phyloP scores from a whole-genome alignment of 2,329 filamentous ascomycete species.

The Nemania sp. region DNA sequence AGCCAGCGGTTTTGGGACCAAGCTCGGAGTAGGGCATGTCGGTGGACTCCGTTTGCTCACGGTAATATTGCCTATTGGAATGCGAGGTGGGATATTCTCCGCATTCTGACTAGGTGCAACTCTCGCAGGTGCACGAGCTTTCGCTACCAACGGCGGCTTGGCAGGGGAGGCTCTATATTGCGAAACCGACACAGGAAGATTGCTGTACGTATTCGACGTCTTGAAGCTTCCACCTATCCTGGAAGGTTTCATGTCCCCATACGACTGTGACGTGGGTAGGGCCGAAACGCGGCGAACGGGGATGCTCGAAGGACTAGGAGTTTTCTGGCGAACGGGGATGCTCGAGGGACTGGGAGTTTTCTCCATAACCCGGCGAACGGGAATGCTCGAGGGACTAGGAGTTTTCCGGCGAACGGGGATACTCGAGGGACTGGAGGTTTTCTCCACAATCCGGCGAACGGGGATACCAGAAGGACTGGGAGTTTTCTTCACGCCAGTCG shows the following conservation, averaged over 20 bases:
- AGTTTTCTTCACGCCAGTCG: conserved; percentile 22
- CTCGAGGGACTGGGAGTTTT: conserved; percentile 24
- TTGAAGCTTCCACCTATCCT: conserved; percentile 10
- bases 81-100: conserved; percentile 36
- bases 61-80: conserved; percentile 18
- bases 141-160: too few species aligned
- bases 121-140: background rate
- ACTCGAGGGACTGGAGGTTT: conserved; percentile 21
- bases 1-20: conserved; percentile 1
- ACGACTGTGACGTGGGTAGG: conserved; percentile 14
- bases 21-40: conserved; percentile 13
- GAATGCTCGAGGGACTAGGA: too few species aligned
- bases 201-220: conserved; percentile 29
- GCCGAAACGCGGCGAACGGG: conserved; percentile 7
- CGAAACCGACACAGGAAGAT: conserved; percentile 24
- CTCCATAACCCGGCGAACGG: too few species aligned
- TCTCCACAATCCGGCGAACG: too few species aligned
- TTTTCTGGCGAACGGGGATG: conserved; percentile 17
- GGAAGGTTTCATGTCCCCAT: conserved; percentile 5
- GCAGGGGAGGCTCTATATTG: conserved; percentile 16
- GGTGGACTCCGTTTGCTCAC: conserved; percentile 26
- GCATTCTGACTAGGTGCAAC: conserved; percentile 9
- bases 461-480: too few species aligned
- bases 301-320: conserved; percentile 23
- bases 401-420: conserved; percentile 19